These are phyloP conservation scores for Schwanniomyces polymorphus DNA, from an alignment of 805 yeast genomes.

Conservation along the genomic window DNA sequence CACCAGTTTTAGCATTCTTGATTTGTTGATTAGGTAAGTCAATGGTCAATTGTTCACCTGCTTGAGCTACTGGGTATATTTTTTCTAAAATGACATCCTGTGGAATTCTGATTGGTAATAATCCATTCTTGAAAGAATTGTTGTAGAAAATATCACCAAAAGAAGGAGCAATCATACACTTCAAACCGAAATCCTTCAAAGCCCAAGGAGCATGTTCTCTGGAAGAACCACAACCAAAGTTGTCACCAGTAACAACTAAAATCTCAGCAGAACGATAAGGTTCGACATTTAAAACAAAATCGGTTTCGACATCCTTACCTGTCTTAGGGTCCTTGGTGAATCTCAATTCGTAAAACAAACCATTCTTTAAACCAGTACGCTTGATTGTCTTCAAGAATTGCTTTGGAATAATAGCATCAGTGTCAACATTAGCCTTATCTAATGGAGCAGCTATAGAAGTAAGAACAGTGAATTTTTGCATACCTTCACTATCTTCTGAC, in stretches of 20 bases:
- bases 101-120: slow-evolving; percentile 89
- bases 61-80: slow-evolving; percentile 76
- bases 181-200: slow-evolving; percentile 93
- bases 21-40: slow-evolving; percentile 90
- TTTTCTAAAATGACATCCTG: slow-evolving; percentile 70
- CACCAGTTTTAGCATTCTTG: slow-evolving; percentile 57
- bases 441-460: slow-evolving; percentile 92
- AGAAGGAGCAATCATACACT: slow-evolving; percentile 94
- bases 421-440: slow-evolving; percentile 93
- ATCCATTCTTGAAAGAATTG: slow-evolving; percentile 94
- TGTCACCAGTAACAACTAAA: slow-evolving; percentile 90
- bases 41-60: slow-evolving; percentile 69
- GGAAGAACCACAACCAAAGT: slow-evolving; percentile 98
- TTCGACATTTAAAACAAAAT: slow-evolving; percentile 81
- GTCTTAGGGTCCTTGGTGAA: slow-evolving; percentile 59
- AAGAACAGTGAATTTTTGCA: slow-evolving; percentile 73
- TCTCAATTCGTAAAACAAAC: slow-evolving; percentile 90
- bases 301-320: slow-evolving; percentile 81
- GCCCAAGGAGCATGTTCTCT: slow-evolving; percentile 99
- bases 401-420: slow-evolving; percentile 98
- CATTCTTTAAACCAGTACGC: slow-evolving; percentile 88
- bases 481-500: slow-evolving; percentile 46
- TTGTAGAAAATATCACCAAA: slow-evolving; percentile 98
- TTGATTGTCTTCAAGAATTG: slow-evolving; percentile 97
- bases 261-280: slow-evolving; percentile 83